phyloP scores from a whole-genome alignment of 2,329 filamentous ascomycete species.

The Colletotrichum sp. region DNA sequence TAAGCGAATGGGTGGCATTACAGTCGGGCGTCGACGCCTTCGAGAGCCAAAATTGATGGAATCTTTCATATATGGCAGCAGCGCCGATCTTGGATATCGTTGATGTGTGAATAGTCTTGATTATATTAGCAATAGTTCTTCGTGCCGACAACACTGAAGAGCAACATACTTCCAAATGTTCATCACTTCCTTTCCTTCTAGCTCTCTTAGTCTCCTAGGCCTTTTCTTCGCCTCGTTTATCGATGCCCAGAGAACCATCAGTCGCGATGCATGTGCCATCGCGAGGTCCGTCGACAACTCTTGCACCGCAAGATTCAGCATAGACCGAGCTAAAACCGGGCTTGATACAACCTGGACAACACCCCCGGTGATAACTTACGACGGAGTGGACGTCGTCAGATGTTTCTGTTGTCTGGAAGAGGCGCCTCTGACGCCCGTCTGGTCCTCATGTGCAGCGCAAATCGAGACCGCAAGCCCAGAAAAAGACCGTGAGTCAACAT shows the following conservation, averaged over 20 bases:
- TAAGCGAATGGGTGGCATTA: not conserved
- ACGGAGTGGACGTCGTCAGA: not conserved
- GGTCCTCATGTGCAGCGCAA: not conserved
- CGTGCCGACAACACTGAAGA: not conserved
- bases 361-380: not conserved
- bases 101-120: not conserved
- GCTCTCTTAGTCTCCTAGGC: not conserved
- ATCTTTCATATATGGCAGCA: not conserved
- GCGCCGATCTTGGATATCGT: not conserved
- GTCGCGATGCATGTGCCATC: not conserved
- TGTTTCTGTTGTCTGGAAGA: not conserved
- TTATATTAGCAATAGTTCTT: not conserved
- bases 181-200: not conserved
- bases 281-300: not conserved
- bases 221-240: not conserved
- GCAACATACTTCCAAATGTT: not conserved
- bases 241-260: not conserved
- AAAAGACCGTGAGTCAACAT: not conserved
- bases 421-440: not conserved
- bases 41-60: not conserved
- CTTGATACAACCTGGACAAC: not conserved
- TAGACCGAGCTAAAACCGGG: not conserved
- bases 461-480: not conserved
- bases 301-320: not conserved
- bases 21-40: not conserved